Evolutionary conservation across 768 basidiomycete species (phyloP), one percentile per base, ranked within the genome.

Genomic region (Russula sp.): DNA sequence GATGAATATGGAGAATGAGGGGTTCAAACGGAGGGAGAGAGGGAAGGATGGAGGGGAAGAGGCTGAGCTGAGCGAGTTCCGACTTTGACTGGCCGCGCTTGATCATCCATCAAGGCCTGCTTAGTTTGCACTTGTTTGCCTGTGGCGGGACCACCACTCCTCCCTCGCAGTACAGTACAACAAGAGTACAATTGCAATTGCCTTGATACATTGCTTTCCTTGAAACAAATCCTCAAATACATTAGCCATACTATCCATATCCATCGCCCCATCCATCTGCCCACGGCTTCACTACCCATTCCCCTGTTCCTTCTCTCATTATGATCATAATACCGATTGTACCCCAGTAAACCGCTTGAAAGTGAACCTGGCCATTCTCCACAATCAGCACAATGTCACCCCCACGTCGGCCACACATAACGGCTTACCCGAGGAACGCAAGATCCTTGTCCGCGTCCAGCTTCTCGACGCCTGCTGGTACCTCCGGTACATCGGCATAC

Each of bases 401-500:
- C 20, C 20, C 20, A 22, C 22, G 5, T n/a, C 18, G 18, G 13
- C 35, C 0, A 20, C 11, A 16, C 7, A 29, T 16, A 32, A 43
- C 14, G 0, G 0, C 56, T 64, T 75, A 83, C 70, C 82, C 82
- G 64, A 84, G 74, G 74, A 84, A 84, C 5, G 82, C 82, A 48
- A 84, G 72, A 66, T 84, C 82, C 72, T 80, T 82, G 70, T 77
- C 78, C 25, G 78, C 76, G 9, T 75, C 77, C 18, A 75, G 70
- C 7, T 72, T 67, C 61, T 80, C 78, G 8, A 70, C 76, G 16
- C 73, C 74, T 5, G 70, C 72, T 3, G 79, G 80, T 60, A 78
- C 73, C 42, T 82, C 81, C 1, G 79, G 77, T 22, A 78, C 85
- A 73, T 93, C 88, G 56, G 94, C 91, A 56, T 95, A 80, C 68